phyloP scores from a whole-genome alignment of 805 yeast genomes.

The Myxozyma mucilagina region DNA sequence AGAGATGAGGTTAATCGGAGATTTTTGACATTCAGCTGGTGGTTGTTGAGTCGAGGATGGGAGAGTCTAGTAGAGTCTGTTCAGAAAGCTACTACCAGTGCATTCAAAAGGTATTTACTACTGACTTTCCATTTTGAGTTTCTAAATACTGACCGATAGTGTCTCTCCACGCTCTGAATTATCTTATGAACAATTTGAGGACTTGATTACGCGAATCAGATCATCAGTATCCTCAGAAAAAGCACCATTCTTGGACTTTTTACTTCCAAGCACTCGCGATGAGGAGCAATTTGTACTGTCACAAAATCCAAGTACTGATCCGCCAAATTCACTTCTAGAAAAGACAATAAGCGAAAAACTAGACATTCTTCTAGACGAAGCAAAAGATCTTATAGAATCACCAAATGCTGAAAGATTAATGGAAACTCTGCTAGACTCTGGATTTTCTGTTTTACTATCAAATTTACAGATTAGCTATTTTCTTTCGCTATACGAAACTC shows the following conservation, averaged over 20 bases:
- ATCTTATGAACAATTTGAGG: background rate
- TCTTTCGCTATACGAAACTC: background rate
- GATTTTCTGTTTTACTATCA: constrained; percentile 51
- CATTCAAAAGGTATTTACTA: constrained; percentile 48
- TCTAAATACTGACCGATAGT: background rate
- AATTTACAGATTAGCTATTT: constrained; percentile 32
- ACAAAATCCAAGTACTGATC: constrained; percentile 11
- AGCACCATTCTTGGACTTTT: background rate
- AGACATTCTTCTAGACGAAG: constrained; percentile 46
- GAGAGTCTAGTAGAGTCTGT: constrained; percentile 53
- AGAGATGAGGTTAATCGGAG: constrained; percentile 61
- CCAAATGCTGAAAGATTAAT: constrained; percentile 45
- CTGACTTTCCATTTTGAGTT: background rate
- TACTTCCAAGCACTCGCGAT: constrained; percentile 26
- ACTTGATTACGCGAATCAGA: background rate
- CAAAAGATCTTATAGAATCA: constrained; percentile 46
- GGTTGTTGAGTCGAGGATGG: constrained; percentile 91
- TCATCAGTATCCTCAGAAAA: background rate
- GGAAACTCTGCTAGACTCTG: constrained; percentile 46
- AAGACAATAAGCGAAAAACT: constrained; percentile 30
- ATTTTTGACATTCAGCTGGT: constrained; percentile 86
- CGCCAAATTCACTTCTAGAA: background rate
- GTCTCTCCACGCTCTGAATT: constrained; percentile 4
- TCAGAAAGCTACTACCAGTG: constrained; percentile 56
- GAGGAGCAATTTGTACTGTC: constrained; percentile 31